Base-by-base conservation (phyloP, 1,139 yeast species). In the Yarrowia galli region DNA sequence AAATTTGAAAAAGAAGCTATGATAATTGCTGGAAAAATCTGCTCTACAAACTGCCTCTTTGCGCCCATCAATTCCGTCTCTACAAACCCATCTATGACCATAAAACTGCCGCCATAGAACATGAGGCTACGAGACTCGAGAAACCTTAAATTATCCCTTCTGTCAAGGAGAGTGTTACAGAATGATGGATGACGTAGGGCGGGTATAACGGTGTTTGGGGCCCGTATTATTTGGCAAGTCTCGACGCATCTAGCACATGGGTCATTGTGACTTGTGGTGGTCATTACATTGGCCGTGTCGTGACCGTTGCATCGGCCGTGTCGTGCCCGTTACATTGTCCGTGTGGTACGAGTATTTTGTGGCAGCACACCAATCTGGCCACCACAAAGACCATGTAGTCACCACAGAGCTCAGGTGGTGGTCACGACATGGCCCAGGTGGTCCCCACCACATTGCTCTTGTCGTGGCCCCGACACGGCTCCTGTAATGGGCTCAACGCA, bases 111-210 rank as follows among this genome's bases (percentile, higher is more conserved):
- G 16, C 60, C 60, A 53, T 53, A 53, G 13, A 53, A 9, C 35
- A 36, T 22, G 32, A 22, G 43, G 43, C 45, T 51, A 25, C 53
- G 12, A 25, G 15, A 16, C 35, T n/a, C 6, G 13, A n/a, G n/a
- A 18, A 53, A 53, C 4, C 22, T 13, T 36, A 9, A 38, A 13
- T 36, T 53, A 53, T 53, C 60, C 60, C 60, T 53, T 36, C 32
- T 22, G 35, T 53, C 60, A 53, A 53, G 60, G 60, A n/a, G 60
- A 53, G 58, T 53, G 60, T 53, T 53, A 53, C 60, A 53, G 60
- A 53, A 53, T 53, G 60, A 35, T 9, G 22, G 20, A 28, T 38
- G 60, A 53, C 60, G 60, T 53, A 36, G 36, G 25, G 20, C 15
- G 35, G 7, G 40, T 25, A 8, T 18, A 49, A 49, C 38, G 43